These are phyloP conservation scores for Neonectria hederae DNA, from an alignment of 2,329 filamentous ascomycete genomes.

Conservation along the genomic window DNA sequence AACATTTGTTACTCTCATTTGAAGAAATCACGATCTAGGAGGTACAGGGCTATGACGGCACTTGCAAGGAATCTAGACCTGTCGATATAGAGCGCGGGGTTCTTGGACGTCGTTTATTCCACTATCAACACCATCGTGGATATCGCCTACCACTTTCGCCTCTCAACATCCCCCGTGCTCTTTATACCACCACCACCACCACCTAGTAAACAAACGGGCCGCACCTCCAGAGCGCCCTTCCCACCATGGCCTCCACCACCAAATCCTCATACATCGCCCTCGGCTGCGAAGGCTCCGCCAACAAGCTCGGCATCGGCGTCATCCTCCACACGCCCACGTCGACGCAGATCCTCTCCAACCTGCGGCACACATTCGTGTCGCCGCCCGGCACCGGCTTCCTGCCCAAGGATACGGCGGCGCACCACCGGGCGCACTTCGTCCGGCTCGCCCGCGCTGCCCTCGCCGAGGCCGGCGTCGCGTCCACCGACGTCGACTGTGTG, in stretches of 20 bases:
- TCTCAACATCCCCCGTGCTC: not conserved
- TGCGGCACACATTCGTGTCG: slow-evolving; percentile 92
- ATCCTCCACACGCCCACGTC: slow-evolving; percentile 75
- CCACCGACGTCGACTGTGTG: slow-evolving; percentile 83
- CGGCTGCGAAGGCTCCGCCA: slow-evolving; percentile 88
- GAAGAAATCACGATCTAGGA: not conserved
- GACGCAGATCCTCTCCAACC: slow-evolving; percentile 83
- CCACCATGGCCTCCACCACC: slow-evolving; percentile 41
- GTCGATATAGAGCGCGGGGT: not conserved
- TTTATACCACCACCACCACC: slow-evolving; percentile 23
- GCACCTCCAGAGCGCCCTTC: not conserved
- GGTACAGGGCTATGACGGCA: not conserved
- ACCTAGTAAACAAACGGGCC: slow-evolving; percentile 1
- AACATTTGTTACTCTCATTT: not conserved
- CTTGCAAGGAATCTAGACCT: not conserved
- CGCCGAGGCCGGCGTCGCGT: slow-evolving; percentile 68
- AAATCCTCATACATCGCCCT: slow-evolving; percentile 61
- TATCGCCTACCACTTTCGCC: slow-evolving; percentile 13
- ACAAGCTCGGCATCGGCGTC: slow-evolving; percentile 95
- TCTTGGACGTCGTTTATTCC: not conserved
- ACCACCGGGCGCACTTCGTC: slow-evolving; percentile 89
- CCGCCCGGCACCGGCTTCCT: slow-evolving; percentile 95
- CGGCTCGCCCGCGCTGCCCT: slow-evolving; percentile 83
- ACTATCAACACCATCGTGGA: not conserved
- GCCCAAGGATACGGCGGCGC: slow-evolving; percentile 92